phyloP scores from a whole-genome alignment of 495 filamentous ascomycete genomes.

The Hypomontagnella submonticulosa region DNA sequence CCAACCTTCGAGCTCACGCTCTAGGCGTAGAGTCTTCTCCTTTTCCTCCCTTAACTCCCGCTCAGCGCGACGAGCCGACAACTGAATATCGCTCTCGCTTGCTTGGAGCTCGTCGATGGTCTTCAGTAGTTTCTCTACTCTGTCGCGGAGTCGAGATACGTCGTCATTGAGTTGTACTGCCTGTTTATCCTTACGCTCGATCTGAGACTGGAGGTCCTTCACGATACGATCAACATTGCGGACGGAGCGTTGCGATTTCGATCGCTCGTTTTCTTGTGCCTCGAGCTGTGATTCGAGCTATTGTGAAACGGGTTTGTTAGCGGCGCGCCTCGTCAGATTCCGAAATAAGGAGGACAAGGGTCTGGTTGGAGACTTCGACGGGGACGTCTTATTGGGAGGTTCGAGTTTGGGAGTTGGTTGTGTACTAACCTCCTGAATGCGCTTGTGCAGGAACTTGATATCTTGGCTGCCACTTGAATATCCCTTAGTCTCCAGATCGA shows the following conservation, averaged over 20 bases:
- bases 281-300: constrained; percentile 95
- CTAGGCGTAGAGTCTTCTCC: constrained; percentile 82
- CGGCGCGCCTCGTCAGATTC: constrained; percentile 39
- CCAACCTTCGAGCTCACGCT: constrained; percentile 89
- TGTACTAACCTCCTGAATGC: constrained; percentile 89
- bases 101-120: constrained; percentile 95
- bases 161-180: constrained; percentile 83
- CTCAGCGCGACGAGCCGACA: constrained; percentile 84
- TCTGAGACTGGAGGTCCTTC: constrained; percentile 90
- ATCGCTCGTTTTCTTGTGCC: constrained; percentile 78
- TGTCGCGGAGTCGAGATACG: constrained; percentile 83
- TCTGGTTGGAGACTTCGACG: constrained; percentile 24
- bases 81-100: constrained; percentile 80
- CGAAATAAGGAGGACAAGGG: constrained; percentile 34
- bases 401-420: constrained; percentile 21
- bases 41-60: constrained; percentile 89
- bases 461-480: constrained; percentile 94
- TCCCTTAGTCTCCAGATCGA: constrained; percentile 96
- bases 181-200: constrained; percentile 90
- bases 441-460: constrained; percentile 91
- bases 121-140: constrained; percentile 84
- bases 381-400: constrained; percentile 12
- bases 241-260: constrained; percentile 82
- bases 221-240: constrained; percentile 96
- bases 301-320: constrained; percentile 43